phyloP scores from a whole-genome alignment of 2,329 filamentous ascomycete species.

The Monosporascus sp. region DNA sequence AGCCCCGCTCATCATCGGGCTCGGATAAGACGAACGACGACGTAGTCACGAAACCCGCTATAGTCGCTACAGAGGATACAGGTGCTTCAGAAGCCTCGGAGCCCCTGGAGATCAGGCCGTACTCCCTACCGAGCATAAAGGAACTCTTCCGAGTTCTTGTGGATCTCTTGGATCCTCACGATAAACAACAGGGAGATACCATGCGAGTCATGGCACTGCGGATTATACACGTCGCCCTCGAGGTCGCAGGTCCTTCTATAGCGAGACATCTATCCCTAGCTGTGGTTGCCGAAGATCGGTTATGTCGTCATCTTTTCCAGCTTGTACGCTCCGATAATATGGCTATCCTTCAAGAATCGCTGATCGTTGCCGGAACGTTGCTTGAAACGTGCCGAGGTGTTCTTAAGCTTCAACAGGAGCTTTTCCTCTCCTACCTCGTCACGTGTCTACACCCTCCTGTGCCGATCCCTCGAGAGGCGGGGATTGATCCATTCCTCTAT shows the following conservation, averaged over 20 bases:
- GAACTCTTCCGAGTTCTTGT: constrained; percentile 93
- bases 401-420: constrained; percentile 91
- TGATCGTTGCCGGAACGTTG: constrained; percentile 86
- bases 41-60: constrained; percentile 18
- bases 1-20: constrained; percentile 35
- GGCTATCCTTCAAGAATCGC: constrained; percentile 84
- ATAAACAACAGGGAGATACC: constrained; percentile 85
- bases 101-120: constrained; percentile 66
- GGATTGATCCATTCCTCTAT: constrained; percentile 87
- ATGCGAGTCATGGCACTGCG: constrained; percentile 96
- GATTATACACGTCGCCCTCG: constrained; percentile 94
- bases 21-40: constrained; percentile 31
- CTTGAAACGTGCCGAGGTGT: constrained; percentile 85
- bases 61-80: constrained; percentile 12
- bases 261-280: constrained; percentile 86
- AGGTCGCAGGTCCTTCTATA: constrained; percentile 93
- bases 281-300: constrained; percentile 80
- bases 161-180: constrained; percentile 87
- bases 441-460: constrained; percentile 91
- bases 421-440: constrained; percentile 91
- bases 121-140: constrained; percentile 88
- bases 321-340: constrained; percentile 95
- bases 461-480: constrained; percentile 83
- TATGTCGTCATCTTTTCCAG: constrained; percentile 94
- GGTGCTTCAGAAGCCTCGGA: constrained; percentile 17